Evolutionary conservation across 805 yeast species (phyloP).

Genomic region (Suhomyces vadensis): DNA sequence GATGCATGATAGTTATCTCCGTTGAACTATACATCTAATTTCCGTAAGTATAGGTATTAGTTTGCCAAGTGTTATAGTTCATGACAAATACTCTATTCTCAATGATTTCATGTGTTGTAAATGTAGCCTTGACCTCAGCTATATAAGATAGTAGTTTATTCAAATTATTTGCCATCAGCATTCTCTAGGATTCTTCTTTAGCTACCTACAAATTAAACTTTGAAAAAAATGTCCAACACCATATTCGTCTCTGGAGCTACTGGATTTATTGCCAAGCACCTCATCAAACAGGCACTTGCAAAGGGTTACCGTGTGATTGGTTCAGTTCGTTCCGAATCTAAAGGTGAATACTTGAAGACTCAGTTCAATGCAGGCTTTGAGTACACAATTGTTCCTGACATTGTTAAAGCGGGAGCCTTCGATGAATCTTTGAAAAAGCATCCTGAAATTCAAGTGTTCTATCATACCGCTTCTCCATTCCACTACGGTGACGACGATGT

Average conservation of each 20-base stretch:
- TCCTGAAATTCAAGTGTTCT: conserved; percentile 42
- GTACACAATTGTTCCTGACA: conserved; percentile 37
- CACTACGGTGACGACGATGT: conserved; percentile 42
- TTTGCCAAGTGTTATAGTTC: too few relatives aligned
- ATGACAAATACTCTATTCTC: too few relatives aligned
- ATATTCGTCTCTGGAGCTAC: conserved; percentile 52
- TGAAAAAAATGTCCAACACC: conserved; percentile 5
- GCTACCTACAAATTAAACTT: too few relatives aligned
- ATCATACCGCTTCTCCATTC: conserved; percentile 56
- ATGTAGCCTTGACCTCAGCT: too few relatives aligned
- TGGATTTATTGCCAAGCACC: conserved; percentile 54
- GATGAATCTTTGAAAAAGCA: conserved; percentile 45
- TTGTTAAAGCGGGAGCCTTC: conserved; percentile 42
- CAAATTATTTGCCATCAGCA: too few relatives aligned
- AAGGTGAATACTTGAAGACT: conserved; percentile 21
- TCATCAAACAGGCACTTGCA: conserved; percentile 40
- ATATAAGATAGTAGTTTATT: too few relatives aligned
- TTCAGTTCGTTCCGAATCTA: conserved; percentile 41
- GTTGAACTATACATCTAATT: too few relatives aligned
- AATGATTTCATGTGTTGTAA: too few relatives aligned
- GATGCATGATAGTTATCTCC: too few relatives aligned
- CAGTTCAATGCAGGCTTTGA: conserved; percentile 17
- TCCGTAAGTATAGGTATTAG: too few relatives aligned
- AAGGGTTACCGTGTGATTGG: conserved; percentile 51
- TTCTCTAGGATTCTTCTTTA: too few relatives aligned